A percentile compares a stretch with the other conserved stretches of the same genome.
phyloP scores from a whole-genome alignment of 2,329 filamentous ascomycete species.

The Metarhizium sp. region DNA sequence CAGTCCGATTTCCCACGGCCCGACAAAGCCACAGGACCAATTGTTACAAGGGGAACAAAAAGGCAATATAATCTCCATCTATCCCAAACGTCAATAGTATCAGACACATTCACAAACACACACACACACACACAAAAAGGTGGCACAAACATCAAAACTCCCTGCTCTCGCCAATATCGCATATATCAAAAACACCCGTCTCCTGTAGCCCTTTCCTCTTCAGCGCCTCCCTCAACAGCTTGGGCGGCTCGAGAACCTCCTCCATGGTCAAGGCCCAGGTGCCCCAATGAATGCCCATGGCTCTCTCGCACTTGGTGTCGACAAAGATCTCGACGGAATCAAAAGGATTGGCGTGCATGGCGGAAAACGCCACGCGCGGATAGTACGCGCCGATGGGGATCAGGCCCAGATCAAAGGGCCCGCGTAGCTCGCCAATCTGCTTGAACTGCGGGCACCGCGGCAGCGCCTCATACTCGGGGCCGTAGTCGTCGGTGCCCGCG shows the following conservation, averaged over 20 bases:
- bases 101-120: no score
- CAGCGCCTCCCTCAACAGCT: slow-evolving; percentile 62
- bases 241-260: slow-evolving; percentile 75
- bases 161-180: slow-evolving; percentile 74
- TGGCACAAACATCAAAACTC: slow-evolving; percentile 46
- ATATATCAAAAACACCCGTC: slow-evolving; percentile 69
- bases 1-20: no score
- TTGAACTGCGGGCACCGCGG: slow-evolving; percentile 77
- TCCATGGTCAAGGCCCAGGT: slow-evolving; percentile 82
- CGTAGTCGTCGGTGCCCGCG: slow-evolving; percentile 59
- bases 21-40: no score
- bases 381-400: slow-evolving; percentile 91
- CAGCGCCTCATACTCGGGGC: slow-evolving; percentile 51
- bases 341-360: slow-evolving; percentile 77
- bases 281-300: slow-evolving; percentile 89
- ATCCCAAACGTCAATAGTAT: no score
- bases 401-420: slow-evolving; percentile 82
- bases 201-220: slow-evolving; percentile 56
- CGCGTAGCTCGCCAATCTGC: slow-evolving; percentile 69
- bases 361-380: slow-evolving; percentile 62
- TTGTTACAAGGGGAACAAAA: no score
- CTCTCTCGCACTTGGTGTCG: slow-evolving; percentile 68
- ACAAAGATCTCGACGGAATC: slow-evolving; percentile 85
- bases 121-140: no score
- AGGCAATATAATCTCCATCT: no score